phyloP scores from a whole-genome alignment of 345 rosid genomes.

The Dipteronia dyeriana region DNA sequence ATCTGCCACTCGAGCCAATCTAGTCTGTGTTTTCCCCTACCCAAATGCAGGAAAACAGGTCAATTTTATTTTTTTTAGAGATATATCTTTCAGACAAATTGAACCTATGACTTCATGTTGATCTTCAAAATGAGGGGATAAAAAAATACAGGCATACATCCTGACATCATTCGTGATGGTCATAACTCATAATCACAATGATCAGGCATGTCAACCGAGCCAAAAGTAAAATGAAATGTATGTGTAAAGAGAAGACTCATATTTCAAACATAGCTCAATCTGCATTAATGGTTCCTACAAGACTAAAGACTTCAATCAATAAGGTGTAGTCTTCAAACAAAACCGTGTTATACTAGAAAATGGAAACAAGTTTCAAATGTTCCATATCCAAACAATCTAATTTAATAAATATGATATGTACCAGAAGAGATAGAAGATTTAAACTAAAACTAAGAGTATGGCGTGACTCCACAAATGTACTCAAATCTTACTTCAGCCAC shows the following conservation, averaged over 20 bases:
- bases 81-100: slow-evolving; percentile 6
- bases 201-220: not conserved
- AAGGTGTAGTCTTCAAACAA: not conserved
- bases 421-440: not conserved
- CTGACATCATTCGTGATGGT: not conserved
- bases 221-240: not conserved
- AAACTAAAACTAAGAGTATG: not conserved
- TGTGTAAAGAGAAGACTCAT: not conserved
- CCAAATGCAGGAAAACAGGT: slow-evolving; percentile 24
- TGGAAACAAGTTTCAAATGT: not conserved
- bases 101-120: not conserved
- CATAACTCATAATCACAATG: not conserved
- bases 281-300: not conserved
- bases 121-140: slow-evolving; percentile 5
- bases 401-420: not conserved
- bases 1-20: slow-evolving; percentile 72
- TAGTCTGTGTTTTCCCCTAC: slow-evolving; percentile 61
- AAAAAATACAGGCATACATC: not conserved
- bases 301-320: not conserved
- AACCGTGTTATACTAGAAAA: not conserved
- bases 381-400: not conserved
- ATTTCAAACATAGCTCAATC: not conserved
- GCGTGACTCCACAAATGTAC: not conserved
- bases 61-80: slow-evolving; percentile 4
- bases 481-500: not conserved